These are phyloP conservation scores for Fusarium albidum DNA, from an alignment of 2,329 filamentous ascomycete genomes.

Conservation along the genomic window DNA sequence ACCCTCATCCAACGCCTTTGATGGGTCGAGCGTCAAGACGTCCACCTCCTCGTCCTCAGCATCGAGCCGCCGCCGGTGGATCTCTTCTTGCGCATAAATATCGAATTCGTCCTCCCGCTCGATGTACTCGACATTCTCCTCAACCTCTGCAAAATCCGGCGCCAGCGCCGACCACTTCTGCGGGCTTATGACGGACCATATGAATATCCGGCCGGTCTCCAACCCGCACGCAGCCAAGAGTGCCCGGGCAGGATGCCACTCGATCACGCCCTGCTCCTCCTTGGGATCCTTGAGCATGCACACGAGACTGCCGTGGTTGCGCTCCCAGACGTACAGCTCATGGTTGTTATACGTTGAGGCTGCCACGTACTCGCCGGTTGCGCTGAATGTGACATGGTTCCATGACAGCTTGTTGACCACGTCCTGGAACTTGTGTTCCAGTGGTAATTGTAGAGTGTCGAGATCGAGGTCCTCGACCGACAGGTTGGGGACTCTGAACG, in stretches of 20 bases:
- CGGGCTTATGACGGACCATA: slow-evolving; percentile 94
- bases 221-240: slow-evolving; percentile 91
- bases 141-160: slow-evolving; percentile 95
- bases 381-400: slow-evolving; percentile 97
- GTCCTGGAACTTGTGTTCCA: slow-evolving; percentile 98
- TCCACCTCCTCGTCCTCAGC: slow-evolving; percentile 94
- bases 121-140: slow-evolving; percentile 97
- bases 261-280: slow-evolving; percentile 94
- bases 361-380: slow-evolving; percentile 93
- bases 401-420: slow-evolving; percentile 93
- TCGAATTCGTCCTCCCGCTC: slow-evolving; percentile 98
- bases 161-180: slow-evolving; percentile 98
- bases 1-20: slow-evolving; percentile 67
- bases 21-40: slow-evolving; percentile 78
- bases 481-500: slow-evolving; percentile 86
- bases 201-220: slow-evolving; percentile 91
- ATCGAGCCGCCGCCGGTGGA: slow-evolving; percentile 89
- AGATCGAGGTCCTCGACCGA: slow-evolving; percentile 74
- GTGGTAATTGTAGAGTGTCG: slow-evolving; percentile 85
- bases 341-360: slow-evolving; percentile 98
- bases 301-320: slow-evolving; percentile 89
- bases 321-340: slow-evolving; percentile 98
- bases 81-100: slow-evolving; percentile 93
- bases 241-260: slow-evolving; percentile 93
- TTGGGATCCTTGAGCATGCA: slow-evolving; percentile 97